These are phyloP conservation scores for Yueomyces sp. DNA, from an alignment of 805 yeast genomes.

Conservation along the genomic window DNA sequence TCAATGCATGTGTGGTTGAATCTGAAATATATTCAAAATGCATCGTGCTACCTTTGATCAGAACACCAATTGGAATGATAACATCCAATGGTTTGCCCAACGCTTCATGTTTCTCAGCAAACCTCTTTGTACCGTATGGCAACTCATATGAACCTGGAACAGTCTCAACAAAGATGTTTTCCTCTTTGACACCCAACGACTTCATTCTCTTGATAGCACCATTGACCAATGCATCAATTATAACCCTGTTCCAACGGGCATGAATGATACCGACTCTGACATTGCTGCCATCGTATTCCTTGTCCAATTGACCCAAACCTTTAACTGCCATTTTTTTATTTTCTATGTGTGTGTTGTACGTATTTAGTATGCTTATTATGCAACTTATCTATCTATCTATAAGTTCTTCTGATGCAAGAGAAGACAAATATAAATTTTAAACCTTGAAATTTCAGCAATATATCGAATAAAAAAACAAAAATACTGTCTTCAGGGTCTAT, in stretches of 20 bases:
- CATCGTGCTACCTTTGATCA: slow-evolving; percentile 95
- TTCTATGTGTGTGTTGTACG: background rate
- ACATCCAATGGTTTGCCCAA: slow-evolving; percentile 54
- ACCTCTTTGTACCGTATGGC: slow-evolving; percentile 62
- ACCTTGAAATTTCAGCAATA: no score
- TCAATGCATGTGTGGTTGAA: slow-evolving; percentile 69
- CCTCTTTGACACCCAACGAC: slow-evolving; percentile 57
- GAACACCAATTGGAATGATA: slow-evolving; percentile 82
- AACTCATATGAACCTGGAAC: slow-evolving; percentile 95
- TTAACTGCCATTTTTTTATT: slow-evolving; percentile 47
- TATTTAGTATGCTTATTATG: no score
- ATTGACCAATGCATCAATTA: slow-evolving; percentile 65
- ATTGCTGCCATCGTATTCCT: slow-evolving; percentile 50
- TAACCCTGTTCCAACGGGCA: slow-evolving; percentile 84
- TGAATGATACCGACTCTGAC: slow-evolving; percentile 78
- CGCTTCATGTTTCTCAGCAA: slow-evolving; percentile 31
- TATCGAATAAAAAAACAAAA: no score
- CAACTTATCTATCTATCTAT: no score
- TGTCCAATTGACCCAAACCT: slow-evolving; percentile 68
- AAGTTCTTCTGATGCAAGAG: no score
- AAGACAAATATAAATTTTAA: no score
- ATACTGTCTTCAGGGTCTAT: no score
- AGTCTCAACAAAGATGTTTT: slow-evolving; percentile 65
- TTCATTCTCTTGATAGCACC: slow-evolving; percentile 57
- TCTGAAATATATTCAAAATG: slow-evolving; percentile 97